A percentile compares a stretch with the other conserved stretches of the same genome.
These are phyloP conservation scores for Melanomma pulvis-pyrius DNA, from an alignment of 495 filamentous ascomycete genomes.

Conservation along the genomic window DNA sequence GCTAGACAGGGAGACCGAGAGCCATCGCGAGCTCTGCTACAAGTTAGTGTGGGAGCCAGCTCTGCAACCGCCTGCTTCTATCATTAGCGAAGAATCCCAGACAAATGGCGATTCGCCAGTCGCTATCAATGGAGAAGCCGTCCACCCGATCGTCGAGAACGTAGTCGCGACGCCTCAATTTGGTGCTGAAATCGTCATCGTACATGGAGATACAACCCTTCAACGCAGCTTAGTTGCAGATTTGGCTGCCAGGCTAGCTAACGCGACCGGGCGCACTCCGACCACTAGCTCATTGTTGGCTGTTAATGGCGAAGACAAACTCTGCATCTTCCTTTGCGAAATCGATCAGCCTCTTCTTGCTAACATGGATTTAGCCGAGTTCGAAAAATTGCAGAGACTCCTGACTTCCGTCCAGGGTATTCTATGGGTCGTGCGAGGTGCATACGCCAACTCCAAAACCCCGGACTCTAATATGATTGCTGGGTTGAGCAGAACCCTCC, in stretches of 20 bases:
- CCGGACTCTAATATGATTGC: constrained; percentile 19
- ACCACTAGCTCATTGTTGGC: background rate
- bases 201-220: constrained; percentile 2
- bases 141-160: background rate
- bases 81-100: background rate
- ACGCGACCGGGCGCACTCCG: background rate
- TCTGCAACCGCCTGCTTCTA: background rate
- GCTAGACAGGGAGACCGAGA: background rate
- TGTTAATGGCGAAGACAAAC: constrained; percentile 5
- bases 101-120: background rate
- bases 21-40: constrained; percentile 17
- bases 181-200: constrained; percentile 6
- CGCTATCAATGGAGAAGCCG: background rate
- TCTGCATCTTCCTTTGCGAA: constrained; percentile 13
- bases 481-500: constrained; percentile 20
- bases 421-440: constrained; percentile 19
- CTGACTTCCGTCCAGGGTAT: background rate
- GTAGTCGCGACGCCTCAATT: background rate
- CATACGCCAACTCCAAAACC: constrained; percentile 2
- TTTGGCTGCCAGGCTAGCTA: constrained; percentile 2
- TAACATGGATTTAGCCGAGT: constrained; percentile 3
- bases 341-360: constrained; percentile 17
- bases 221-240: background rate
- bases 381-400: constrained; percentile 9
- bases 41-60: constrained; percentile 24